These are phyloP conservation scores for Chamaecyparis obtusa DNA, from an alignment of 75 land plant genomes.

Conservation along the genomic window DNA sequence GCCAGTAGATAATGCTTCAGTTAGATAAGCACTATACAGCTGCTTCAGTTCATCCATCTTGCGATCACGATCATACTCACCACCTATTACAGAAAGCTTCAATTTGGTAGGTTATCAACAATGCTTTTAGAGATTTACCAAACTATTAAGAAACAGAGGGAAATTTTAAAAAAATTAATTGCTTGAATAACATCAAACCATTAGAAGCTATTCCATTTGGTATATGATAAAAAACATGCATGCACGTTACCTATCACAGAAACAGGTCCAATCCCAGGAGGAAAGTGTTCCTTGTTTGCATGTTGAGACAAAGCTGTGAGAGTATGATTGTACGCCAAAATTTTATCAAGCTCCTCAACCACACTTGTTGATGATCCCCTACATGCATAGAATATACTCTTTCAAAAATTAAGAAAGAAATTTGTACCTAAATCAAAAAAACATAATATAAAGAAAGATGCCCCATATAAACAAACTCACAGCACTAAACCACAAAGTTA, in stretches of 20 bases:
- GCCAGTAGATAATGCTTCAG: slow-evolving; percentile 72
- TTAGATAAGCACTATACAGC: slow-evolving; percentile 71
- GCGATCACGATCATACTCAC: slow-evolving; percentile 79
- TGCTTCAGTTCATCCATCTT: slow-evolving; percentile 84
- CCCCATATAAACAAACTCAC: neutral
- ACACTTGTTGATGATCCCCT: slow-evolving; percentile 29
- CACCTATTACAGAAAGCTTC: slow-evolving; percentile 48
- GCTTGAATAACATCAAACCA: neutral
- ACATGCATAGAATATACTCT: neutral
- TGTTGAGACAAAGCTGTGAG: slow-evolving; percentile 54
- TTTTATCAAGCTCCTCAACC: slow-evolving; percentile 65
- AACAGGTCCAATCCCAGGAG: slow-evolving; percentile 74
- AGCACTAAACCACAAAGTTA: no score
- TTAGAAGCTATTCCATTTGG: neutral
- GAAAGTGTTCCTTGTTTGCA: slow-evolving; percentile 46
- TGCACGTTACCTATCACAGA: slow-evolving; percentile 61
- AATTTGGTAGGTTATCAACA: neutral
- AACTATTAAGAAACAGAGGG: neutral
- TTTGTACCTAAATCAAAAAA: neutral
- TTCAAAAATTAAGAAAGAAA: neutral
- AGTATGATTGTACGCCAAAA: slow-evolving; percentile 62
- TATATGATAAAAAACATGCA: neutral
- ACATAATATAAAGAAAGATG: neutral
- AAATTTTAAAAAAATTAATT: neutral
- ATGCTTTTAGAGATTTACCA: neutral